phyloP scores from a whole-genome alignment of 2,329 filamentous ascomycete species.

The Pseudocercospora fuligena region DNA sequence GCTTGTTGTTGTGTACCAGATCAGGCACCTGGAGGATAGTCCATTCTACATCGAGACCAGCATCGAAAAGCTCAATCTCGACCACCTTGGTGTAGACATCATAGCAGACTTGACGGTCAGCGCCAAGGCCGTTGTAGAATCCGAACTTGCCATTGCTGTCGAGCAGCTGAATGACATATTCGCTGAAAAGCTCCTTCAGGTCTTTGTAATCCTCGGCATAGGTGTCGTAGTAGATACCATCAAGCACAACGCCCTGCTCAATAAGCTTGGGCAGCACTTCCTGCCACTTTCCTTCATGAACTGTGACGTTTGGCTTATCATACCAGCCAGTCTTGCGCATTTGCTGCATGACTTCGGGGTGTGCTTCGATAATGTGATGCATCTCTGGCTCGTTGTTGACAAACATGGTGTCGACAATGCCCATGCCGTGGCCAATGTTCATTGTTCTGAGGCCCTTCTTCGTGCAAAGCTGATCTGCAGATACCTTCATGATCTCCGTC shows the following conservation, averaged over 20 bases:
- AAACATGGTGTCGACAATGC: conserved; percentile 55
- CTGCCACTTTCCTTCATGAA: conserved; percentile 57
- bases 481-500: conserved; percentile 53
- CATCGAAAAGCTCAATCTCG: conserved; percentile 87
- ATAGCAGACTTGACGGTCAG: conserved; percentile 90
- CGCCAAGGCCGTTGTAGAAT: conserved; percentile 79
- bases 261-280: conserved; percentile 53
- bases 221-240: conserved; percentile 88
- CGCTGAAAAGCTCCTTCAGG: conserved; percentile 83
- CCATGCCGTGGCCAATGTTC: conserved; percentile 58
- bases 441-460: conserved; percentile 50
- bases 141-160: conserved; percentile 63
- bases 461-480: conserved; percentile 49
- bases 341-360: conserved; percentile 52
- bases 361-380: conserved; percentile 59
- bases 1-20: conserved; percentile 46
- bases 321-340: conserved; percentile 55
- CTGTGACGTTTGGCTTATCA: conserved; percentile 53
- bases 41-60: conserved; percentile 89
- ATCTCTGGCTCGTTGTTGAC: conserved; percentile 49
- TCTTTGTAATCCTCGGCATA: conserved; percentile 93
- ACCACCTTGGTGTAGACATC: conserved; percentile 91
- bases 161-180: conserved; percentile 80
- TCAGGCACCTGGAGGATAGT: conserved; percentile 74
- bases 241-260: conserved; percentile 49